Conservation (phyloP, 345 rosid genomes). For the Rhodamnia rubescens region DNA sequence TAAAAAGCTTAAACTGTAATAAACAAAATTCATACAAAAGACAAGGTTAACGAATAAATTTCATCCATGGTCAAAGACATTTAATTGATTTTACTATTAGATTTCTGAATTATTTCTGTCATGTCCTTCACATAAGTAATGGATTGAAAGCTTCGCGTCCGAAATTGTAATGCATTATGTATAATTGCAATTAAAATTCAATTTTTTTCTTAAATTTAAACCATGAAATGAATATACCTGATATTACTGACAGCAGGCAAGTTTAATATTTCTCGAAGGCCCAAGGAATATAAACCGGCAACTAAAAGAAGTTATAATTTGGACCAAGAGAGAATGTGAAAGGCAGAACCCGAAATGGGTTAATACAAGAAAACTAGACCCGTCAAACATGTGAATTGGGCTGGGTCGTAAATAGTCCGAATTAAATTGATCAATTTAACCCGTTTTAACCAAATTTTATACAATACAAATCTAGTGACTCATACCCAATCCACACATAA, state of each 20-base stretch:
- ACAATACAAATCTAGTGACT: too few species aligned
- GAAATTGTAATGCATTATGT: background rate
- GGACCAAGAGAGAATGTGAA: background rate
- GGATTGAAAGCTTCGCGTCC: background rate
- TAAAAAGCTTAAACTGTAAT: background rate
- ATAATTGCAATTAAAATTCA: background rate
- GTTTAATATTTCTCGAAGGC: conserved; percentile 55
- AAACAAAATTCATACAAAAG: background rate
- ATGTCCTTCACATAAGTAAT: background rate
- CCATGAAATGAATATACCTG: background rate
- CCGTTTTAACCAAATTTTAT: too few species aligned
- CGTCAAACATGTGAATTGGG: too few species aligned
- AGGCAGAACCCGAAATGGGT: background rate
- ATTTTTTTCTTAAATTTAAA: background rate
- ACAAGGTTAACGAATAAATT: background rate
- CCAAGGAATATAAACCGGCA: conserved; percentile 67
- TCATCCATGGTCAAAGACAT: background rate
- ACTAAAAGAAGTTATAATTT: conserved; percentile 18
- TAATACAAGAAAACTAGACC: background rate
- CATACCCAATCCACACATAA: too few species aligned
- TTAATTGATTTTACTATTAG: background rate
- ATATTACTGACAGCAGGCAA: background rate
- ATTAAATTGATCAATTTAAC: too few species aligned
- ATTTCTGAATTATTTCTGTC: background rate
- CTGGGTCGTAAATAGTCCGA: too few species aligned